phyloP scores from a whole-genome alignment of 202 grass and related monocot species.

The Musa balbisiana region DNA sequence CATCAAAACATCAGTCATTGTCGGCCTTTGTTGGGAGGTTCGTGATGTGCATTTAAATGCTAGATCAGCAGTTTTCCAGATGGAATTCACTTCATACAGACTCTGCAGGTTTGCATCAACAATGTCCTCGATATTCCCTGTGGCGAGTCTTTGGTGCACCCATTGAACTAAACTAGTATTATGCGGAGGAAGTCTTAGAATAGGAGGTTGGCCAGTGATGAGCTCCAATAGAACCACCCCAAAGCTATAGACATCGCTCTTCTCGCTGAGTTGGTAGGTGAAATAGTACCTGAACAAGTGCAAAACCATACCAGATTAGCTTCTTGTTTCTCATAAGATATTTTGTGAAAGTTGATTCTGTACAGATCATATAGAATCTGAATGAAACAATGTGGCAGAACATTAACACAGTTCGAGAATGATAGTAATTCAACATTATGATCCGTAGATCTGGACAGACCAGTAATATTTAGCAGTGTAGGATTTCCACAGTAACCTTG shows the following conservation, averaged over 20 bases:
- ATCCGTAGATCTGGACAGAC: too few species aligned
- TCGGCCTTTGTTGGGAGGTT: slow-evolving; percentile 10
- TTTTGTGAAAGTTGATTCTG: neutral
- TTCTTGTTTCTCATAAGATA: neutral
- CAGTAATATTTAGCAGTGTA: too few species aligned
- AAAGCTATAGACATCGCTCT: slow-evolving; percentile 53
- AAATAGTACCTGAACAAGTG: slow-evolving; percentile 15
- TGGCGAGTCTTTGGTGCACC: neutral
- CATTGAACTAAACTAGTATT: slow-evolving; percentile 1
- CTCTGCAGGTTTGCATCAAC: slow-evolving; percentile 22
- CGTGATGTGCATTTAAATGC: slow-evolving; percentile 27
- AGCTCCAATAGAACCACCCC: slow-evolving; percentile 40
- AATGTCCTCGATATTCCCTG: slow-evolving; percentile 24
- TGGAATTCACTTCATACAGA: slow-evolving; percentile 17
- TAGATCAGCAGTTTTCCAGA: slow-evolving; percentile 27
- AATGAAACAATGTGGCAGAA: neutral
- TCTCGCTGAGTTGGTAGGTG: slow-evolving; percentile 23
- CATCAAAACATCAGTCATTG: slow-evolving; percentile 27
- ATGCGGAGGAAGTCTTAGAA: neutral
- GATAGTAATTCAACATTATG: neutral
- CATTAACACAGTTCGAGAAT: neutral
- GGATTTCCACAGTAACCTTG: neutral
- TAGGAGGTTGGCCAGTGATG: slow-evolving; percentile 27
- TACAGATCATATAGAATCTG: neutral
- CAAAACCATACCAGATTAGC: neutral